Percentiles rank a stretch among this genome's conserved stretches.
Conservation (phyloP, 345 rosid species). For the Limnanthes douglasii region DNA sequence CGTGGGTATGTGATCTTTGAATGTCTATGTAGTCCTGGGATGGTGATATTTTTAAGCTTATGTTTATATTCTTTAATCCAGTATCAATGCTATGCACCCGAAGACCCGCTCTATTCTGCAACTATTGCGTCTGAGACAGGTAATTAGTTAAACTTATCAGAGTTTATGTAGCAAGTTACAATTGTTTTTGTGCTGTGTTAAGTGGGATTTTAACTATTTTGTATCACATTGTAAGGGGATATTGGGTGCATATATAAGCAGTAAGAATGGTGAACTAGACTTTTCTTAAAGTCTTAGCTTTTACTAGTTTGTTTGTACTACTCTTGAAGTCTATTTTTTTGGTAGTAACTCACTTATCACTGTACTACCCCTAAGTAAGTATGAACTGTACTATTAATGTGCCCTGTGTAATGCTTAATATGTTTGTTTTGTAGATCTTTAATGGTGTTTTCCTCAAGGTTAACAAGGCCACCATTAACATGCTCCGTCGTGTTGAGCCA, state of each 20-base stretch:
- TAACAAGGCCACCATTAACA: conserved; percentile 26
- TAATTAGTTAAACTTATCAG: no score
- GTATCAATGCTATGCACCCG: conserved; percentile 87
- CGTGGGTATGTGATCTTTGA: conserved; percentile 26
- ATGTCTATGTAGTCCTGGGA: neutral
- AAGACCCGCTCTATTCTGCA: conserved; percentile 31
- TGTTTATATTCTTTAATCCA: conserved; percentile 6
- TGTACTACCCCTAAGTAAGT: no score
- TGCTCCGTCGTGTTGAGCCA: conserved; percentile 82
- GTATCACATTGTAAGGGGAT: no score
- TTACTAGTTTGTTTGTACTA: no score
- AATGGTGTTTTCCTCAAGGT: conserved; percentile 85
- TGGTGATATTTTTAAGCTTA: neutral
- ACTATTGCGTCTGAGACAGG: conserved; percentile 80
- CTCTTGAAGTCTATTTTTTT: no score
- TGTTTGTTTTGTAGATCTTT: conserved; percentile 32
- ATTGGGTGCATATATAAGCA: no score
- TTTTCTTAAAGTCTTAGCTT: no score
- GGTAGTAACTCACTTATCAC: no score
- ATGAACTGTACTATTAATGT: no score
- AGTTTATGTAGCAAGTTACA: no score
- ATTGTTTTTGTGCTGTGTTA: no score
- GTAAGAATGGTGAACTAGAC: no score
- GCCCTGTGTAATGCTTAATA: neutral
- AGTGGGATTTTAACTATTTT: neutral